Base-by-base conservation (phyloP, 345 rosid genomes). In the Eucalyptus polybractea region DNA sequence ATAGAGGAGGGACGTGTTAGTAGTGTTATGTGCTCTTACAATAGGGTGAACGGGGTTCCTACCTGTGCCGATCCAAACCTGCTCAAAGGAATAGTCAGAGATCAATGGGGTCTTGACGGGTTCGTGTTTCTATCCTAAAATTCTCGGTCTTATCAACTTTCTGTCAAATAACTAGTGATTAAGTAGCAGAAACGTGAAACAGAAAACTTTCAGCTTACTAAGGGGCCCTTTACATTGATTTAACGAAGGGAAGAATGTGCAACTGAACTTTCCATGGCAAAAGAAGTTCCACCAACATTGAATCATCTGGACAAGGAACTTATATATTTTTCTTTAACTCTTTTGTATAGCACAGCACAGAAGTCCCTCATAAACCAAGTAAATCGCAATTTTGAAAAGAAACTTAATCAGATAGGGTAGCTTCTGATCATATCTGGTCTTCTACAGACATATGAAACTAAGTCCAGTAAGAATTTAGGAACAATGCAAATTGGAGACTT, bases 21-120 rank as follows among this genome's bases (percentile, higher is more conserved):
- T 19, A 90, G 95, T 69, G 91, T 93, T 15, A 93, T 92, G 94
- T 94, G 94, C 65, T 90, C 95, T 24, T 94, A 94, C 88, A 93
- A 92, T 69, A 54, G 92, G 40, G 93, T 94, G 24, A 94, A 94
- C 21, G 93, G 93, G 10, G 37, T 91, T 88, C 94, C 94, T 15
- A 89, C 93, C 6, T 91, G 92, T 88, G 94, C 94, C 50, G 92
- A 94, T 58, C 91, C 92, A 9, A 51, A 92, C 40, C 88, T 93
- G 29, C 93, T 92, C 40, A 72, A 91, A 90, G 93, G 93, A 12
- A 49, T 90, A 10, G 33, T 91, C 62, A 89, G 95, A 89, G 91
- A 47, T 53, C 91, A 92, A 60, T 93, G 95, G 95, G 93, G 90
- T 42, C 92, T 93, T 56, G 92, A 91, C 53, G 92, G 95, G 95